phyloP scores from a whole-genome alignment of 2,329 filamentous ascomycete genomes.

The Coniochaeta sp. region DNA sequence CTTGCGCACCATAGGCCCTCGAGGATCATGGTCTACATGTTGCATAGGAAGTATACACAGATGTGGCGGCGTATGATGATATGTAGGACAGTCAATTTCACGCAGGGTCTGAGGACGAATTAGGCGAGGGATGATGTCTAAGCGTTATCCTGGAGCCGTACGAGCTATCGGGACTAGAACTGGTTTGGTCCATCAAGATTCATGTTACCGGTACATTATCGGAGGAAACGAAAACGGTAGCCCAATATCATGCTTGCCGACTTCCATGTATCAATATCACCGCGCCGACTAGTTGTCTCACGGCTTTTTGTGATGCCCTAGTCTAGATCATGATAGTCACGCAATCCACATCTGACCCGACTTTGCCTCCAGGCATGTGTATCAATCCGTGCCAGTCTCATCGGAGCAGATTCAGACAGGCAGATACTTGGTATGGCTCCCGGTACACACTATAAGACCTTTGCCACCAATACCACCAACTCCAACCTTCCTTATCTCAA shows the following conservation, averaged over 20 bases:
- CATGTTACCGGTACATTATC: background rate
- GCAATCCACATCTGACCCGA: background rate
- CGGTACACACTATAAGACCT: constrained; percentile 9
- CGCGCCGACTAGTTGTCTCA: background rate
- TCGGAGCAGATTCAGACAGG: background rate
- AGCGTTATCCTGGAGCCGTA: too few species aligned
- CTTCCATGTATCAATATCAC: background rate
- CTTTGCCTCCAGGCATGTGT: background rate
- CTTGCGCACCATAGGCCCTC: background rate
- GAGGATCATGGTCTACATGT: background rate
- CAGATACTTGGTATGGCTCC: constrained; percentile 11
- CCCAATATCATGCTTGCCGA: background rate
- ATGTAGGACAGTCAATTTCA: too few species aligned
- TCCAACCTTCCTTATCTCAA: constrained; percentile 52
- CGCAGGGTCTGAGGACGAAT: background rate
- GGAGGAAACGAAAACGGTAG: background rate
- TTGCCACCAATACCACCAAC: constrained; percentile 4
- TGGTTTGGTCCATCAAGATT: background rate
- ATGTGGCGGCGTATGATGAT: too few species aligned
- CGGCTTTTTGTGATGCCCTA: background rate
- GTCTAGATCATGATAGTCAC: background rate
- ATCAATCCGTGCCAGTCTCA: background rate
- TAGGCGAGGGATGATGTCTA: background rate
- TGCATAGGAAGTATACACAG: too few species aligned
- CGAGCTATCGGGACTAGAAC: background rate